Conservation (phyloP, 345 rosid genomes). For the Dovyalis caffra region DNA sequence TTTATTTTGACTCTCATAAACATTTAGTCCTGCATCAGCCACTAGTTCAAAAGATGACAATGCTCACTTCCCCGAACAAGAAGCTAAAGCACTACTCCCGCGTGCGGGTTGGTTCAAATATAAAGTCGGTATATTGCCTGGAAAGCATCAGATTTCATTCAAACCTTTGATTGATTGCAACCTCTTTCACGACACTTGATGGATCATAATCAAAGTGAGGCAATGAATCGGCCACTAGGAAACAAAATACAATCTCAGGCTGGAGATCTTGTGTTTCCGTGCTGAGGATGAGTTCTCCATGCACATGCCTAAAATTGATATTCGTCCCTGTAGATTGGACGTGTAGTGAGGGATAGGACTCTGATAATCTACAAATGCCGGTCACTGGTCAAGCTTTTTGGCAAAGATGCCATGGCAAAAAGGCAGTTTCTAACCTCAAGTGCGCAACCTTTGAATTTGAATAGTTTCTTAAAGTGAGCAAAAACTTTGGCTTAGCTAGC, state of each 20-base stretch:
- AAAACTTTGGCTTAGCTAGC: too few relatives aligned
- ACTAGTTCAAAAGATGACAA: too few relatives aligned
- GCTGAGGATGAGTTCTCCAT: background rate
- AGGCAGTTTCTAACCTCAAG: background rate
- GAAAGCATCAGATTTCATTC: background rate
- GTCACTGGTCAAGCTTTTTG: background rate
- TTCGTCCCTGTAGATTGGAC: too few relatives aligned
- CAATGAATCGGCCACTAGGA: background rate
- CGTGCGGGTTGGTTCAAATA: background rate
- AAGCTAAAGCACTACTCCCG: too few relatives aligned
- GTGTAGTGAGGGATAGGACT: too few relatives aligned
- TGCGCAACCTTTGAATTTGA: background rate
- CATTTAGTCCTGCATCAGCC: too few relatives aligned
- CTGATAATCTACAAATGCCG: background rate
- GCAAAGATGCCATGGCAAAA: background rate
- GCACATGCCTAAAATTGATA: background rate
- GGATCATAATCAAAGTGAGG: background rate
- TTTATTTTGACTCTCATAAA: too few relatives aligned
- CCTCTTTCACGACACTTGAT: background rate
- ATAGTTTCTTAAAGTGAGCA: background rate
- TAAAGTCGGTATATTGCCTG: background rate
- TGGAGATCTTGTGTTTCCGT: background rate
- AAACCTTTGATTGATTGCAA: background rate
- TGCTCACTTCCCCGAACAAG: too few relatives aligned
- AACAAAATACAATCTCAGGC: background rate